Percentiles rank a stretch among this genome's conserved stretches.
These are phyloP conservation scores for Fusarium tanahbumbuense DNA, from an alignment of 2,329 filamentous ascomycete species.

Conservation along the genomic window DNA sequence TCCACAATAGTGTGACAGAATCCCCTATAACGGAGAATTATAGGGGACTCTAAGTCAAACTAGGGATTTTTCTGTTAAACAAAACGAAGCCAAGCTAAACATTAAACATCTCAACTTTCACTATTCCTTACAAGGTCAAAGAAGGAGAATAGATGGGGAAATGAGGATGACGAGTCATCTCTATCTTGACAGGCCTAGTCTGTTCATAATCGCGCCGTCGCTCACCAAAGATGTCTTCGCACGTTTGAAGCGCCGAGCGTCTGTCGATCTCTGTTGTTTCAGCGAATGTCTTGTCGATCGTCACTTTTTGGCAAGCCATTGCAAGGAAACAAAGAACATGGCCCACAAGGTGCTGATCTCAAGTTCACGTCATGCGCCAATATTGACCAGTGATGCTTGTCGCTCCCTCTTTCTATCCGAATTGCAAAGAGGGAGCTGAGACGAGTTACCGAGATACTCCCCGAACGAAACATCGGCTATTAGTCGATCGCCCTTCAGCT, in stretches of 20 bases:
- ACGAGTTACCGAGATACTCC: constrained; percentile 25
- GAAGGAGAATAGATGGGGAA: constrained; percentile 23
- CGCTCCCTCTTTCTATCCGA: constrained; percentile 13
- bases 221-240: constrained; percentile 22
- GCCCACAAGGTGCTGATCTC: constrained; percentile 16
- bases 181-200: constrained; percentile 4
- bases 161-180: constrained; percentile 40
- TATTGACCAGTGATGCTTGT: constrained; percentile 18
- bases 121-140: background rate
- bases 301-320: constrained; percentile 21
- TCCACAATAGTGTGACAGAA: constrained; percentile 4
- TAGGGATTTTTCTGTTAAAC: background rate
- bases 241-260: constrained; percentile 25
- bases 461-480: constrained; percentile 34
- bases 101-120: background rate
- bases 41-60: constrained; percentile 29
- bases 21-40: constrained; percentile 20
- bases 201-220: constrained; percentile 34
- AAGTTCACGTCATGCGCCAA: constrained; percentile 31
- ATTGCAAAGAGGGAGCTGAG: background rate
- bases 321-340: constrained; percentile 22
- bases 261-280: constrained; percentile 33
- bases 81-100: background rate
- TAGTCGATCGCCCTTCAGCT: constrained; percentile 8
- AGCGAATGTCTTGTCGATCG: constrained; percentile 34